These are phyloP conservation scores for Senna siamea DNA, from an alignment of 306 rosid genomes.

Conservation along the genomic window DNA sequence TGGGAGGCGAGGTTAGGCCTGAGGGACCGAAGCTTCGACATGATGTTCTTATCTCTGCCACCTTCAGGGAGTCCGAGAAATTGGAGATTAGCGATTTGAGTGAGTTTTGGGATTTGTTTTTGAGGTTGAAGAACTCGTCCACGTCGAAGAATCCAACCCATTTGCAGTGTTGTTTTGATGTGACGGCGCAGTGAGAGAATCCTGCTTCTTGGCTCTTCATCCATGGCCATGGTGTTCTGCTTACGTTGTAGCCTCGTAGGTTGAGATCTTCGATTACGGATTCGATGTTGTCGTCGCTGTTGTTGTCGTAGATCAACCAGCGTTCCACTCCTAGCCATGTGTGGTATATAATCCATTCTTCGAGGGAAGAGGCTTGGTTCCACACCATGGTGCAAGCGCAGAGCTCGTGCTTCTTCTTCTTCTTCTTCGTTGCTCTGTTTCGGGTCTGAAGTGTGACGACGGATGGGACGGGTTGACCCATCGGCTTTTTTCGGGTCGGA, in stretches of 20 bases:
- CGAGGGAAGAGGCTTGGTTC: conserved; percentile 82
- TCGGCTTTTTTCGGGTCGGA: conserved; percentile 41
- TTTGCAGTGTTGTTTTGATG: conserved; percentile 79
- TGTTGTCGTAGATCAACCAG: conserved; percentile 95
- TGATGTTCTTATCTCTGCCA: conserved; percentile 81
- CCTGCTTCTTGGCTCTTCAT: conserved; percentile 97
- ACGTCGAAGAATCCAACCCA: conserved; percentile 98
- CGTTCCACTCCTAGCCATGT: conserved; percentile 91
- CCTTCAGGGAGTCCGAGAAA: conserved; percentile 50
- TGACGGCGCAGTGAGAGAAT: conserved; percentile 88
- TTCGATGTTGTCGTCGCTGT: conserved; percentile 82
- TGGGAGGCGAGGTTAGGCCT: conserved; percentile 66
- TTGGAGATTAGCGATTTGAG: conserved; percentile 60
- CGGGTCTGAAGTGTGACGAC: conserved; percentile 53
- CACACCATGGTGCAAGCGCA: conserved; percentile 95
- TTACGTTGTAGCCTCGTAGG: conserved; percentile 62
- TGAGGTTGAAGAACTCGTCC: conserved; percentile 90
- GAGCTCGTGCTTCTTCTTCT: conserved; percentile 62
- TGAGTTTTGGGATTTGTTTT: conserved; percentile 46
- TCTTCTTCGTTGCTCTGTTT: conserved; percentile 43
- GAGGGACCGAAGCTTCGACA: conserved; percentile 97
- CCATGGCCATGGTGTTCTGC: conserved; percentile 89
- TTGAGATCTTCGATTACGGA: conserved; percentile 63
- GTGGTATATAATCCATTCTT: conserved; percentile 94
- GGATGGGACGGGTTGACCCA: conserved; percentile 58